A percentile compares a stretch with the other conserved stretches of the same genome.
Conservation (phyloP, 116 monocot species). For the Phalaenopsis hybrid region DNA sequence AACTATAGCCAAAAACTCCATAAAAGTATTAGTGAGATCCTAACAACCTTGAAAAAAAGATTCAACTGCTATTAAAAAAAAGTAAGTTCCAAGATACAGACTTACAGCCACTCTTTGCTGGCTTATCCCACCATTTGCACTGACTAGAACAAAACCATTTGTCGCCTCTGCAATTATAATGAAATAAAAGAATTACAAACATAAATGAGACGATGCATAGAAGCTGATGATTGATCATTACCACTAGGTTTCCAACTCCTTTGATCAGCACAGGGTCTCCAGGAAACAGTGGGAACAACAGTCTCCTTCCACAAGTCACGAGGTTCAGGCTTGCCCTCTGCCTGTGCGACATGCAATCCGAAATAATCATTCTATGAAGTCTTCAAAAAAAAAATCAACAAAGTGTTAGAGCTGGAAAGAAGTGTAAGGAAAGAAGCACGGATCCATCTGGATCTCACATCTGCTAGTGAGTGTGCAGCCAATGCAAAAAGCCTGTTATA, state of each 20-base stretch:
- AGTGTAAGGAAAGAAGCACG: background rate
- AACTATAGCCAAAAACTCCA: background rate
- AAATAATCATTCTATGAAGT: slow-evolving; percentile 1
- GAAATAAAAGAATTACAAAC: slow-evolving; percentile 5
- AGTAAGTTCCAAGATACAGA: slow-evolving; percentile 4
- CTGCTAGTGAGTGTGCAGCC: slow-evolving; percentile 89
- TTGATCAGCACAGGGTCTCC: slow-evolving; percentile 76
- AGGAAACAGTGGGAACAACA: slow-evolving; percentile 37
- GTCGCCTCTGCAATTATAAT: slow-evolving; percentile 36
- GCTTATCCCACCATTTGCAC: slow-evolving; percentile 96
- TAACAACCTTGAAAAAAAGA: background rate
- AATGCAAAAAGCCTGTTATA: slow-evolving; percentile 61
- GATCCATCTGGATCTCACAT: slow-evolving; percentile 37
- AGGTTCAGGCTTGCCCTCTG: slow-evolving; percentile 52
- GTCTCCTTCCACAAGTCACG: slow-evolving; percentile 66
- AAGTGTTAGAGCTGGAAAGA: background rate
- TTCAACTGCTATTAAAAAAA: background rate
- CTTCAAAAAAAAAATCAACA: slow-evolving; percentile 3
- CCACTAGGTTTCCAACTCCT: slow-evolving; percentile 43
- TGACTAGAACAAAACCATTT: slow-evolving; percentile 85
- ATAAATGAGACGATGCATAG: background rate
- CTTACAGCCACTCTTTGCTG: slow-evolving; percentile 95
- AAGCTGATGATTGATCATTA: slow-evolving; percentile 18
- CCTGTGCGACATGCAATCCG: slow-evolving; percentile 24
- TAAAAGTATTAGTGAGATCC: background rate